Conservation (phyloP, 768 basidiomycete genomes). For the Lactifluus volemus region DNA sequence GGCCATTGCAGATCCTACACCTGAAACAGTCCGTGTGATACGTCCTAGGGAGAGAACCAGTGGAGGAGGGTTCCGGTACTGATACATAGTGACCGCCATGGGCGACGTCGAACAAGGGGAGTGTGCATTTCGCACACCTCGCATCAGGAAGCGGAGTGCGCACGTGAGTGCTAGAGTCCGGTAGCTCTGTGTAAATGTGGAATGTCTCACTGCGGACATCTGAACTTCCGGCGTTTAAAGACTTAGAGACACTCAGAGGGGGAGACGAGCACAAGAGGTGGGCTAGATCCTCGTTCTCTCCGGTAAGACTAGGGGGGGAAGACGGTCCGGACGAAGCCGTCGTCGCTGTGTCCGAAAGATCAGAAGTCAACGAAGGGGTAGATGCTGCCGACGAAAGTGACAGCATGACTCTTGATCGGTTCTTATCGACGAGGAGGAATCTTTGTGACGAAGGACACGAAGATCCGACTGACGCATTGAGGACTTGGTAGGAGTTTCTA, state of each 20-base stretch:
- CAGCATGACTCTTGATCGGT: conserved; percentile 22
- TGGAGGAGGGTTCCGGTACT: conserved; percentile 41
- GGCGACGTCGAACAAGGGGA: conserved; percentile 46
- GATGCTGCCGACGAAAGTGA: conserved; percentile 33
- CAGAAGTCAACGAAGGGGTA: conserved; percentile 53
- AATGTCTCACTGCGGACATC: conserved; percentile 2
- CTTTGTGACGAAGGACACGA: conserved; percentile 8
- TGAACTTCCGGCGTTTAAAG: neutral
- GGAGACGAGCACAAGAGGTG: conserved; percentile 40
- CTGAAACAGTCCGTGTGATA: conserved; percentile 75
- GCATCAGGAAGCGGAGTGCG: conserved; percentile 29
- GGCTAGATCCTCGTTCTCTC: conserved; percentile 6
- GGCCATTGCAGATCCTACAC: conserved; percentile 54
- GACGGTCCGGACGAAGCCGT: conserved; percentile 42
- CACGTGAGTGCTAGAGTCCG: conserved; percentile 21
- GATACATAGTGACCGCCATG: conserved; percentile 63
- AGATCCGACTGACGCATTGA: conserved; percentile 13
- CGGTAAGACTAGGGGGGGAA: conserved; percentile 28
- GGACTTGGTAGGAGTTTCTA: conserved; percentile 9
- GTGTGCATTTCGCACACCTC: conserved; percentile 52
- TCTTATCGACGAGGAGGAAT: conserved; percentile 15
- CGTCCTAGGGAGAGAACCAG: conserved; percentile 40
- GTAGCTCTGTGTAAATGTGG: neutral
- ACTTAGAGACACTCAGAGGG: conserved; percentile 7
- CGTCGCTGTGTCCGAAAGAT: conserved; percentile 50